phyloP scores from a whole-genome alignment of 805 yeast genomes.

The Teunomyces panamensis region DNA sequence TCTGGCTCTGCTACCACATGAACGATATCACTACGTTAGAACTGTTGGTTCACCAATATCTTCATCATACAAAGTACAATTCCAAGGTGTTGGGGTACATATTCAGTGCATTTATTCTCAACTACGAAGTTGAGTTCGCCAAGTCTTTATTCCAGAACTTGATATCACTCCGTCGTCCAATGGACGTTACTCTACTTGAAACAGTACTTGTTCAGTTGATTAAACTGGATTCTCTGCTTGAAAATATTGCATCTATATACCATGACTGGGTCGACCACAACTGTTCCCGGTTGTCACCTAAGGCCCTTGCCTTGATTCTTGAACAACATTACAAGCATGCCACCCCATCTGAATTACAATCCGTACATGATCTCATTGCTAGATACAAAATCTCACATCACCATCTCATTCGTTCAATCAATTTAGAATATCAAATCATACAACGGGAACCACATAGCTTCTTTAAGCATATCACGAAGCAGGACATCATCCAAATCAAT shows the following conservation, averaged over 20 bases:
- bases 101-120: constrained; percentile 27
- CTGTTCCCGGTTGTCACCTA: constrained; percentile 20
- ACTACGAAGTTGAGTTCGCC: constrained; percentile 33
- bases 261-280: constrained; percentile 27
- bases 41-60: constrained; percentile 18
- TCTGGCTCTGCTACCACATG: constrained; percentile 36
- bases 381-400: constrained; percentile 18
- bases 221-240: constrained; percentile 29
- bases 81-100: constrained; percentile 26
- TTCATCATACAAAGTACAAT: constrained; percentile 17
- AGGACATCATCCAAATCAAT: constrained; percentile 21
- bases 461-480: constrained; percentile 23
- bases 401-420: constrained; percentile 20
- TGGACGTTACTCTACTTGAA: constrained; percentile 26
- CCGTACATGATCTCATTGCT: constrained; percentile 18
- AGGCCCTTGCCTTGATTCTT: constrained; percentile 23
- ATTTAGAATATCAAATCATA: constrained; percentile 23
- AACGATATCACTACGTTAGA: constrained; percentile 27
- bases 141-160: constrained; percentile 24
- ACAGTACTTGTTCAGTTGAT: constrained; percentile 22
- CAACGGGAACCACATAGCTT: constrained; percentile 20
- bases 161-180: constrained; percentile 16
- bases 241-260: constrained; percentile 20
- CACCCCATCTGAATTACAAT: constrained; percentile 20
- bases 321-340: constrained; percentile 31